Conservation (phyloP, 257 asterid species). For the Solanum sejunctum region DNA sequence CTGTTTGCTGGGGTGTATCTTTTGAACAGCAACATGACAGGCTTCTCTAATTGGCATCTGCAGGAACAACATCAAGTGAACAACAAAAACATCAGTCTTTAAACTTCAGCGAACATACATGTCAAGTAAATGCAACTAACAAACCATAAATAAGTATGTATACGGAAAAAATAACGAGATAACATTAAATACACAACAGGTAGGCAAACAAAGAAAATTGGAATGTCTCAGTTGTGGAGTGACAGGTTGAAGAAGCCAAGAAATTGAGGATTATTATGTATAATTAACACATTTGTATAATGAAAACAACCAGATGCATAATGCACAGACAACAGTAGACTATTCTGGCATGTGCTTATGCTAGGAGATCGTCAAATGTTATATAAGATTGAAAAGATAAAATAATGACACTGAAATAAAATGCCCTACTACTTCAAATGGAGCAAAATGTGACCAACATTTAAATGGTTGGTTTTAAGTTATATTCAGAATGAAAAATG, state of each 20-base stretch:
- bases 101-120: background rate
- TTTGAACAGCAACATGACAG: conserved; percentile 91
- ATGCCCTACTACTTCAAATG: background rate
- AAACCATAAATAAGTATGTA: background rate
- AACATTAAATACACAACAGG: background rate
- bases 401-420: background rate
- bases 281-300: background rate
- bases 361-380: background rate
- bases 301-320: background rate
- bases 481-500: background rate
- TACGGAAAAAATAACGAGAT: background rate
- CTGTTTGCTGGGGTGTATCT: conserved; percentile 76
- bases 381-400: background rate
- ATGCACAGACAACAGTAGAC: background rate
- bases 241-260: background rate
- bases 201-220: background rate
- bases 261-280: background rate
- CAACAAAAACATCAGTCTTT: background rate
- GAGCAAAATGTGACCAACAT: background rate
- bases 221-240: background rate
- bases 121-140: background rate
- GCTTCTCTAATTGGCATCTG: conserved; percentile 99
- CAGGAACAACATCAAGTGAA: background rate
- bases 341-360: background rate
- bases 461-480: background rate